Evolutionary conservation across 139 green algal genomes (phyloP).

Genomic region (Pycnococcus provasolii): DNA sequence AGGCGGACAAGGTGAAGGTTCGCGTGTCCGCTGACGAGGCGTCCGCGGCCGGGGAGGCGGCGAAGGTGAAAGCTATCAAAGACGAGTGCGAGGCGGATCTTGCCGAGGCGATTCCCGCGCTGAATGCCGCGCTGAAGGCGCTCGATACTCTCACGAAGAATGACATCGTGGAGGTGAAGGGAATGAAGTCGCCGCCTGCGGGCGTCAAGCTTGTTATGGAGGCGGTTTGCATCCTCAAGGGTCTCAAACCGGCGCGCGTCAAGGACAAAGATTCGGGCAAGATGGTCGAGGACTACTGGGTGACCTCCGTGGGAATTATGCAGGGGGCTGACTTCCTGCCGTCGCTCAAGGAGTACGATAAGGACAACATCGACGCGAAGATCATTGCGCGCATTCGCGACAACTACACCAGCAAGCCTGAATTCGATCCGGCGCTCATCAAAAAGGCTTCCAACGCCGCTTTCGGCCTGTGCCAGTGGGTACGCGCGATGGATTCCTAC

Average conservation of each 20-base stretch:
- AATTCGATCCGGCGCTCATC: slow-evolving; percentile 54
- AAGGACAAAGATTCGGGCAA: slow-evolving; percentile 53
- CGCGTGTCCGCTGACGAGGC: slow-evolving; percentile 28
- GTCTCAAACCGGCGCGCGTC: slow-evolving; percentile 50
- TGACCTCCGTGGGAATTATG: slow-evolving; percentile 38
- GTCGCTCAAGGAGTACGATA: slow-evolving; percentile 44
- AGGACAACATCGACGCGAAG: slow-evolving; percentile 43
- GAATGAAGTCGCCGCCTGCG: slow-evolving; percentile 34
- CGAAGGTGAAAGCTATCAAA: slow-evolving; percentile 26
- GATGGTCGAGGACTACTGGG: slow-evolving; percentile 77
- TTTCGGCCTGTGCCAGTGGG: slow-evolving; percentile 55
- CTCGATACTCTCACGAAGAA: slow-evolving; percentile 41
- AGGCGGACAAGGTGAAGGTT: slow-evolving; percentile 36
- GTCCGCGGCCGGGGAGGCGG: slow-evolving; percentile 18
- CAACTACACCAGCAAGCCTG: slow-evolving; percentile 46
- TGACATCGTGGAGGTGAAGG: slow-evolving; percentile 45
- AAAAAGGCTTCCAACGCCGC: slow-evolving; percentile 52
- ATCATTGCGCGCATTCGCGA: slow-evolving; percentile 52
- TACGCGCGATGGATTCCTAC: slow-evolving; percentile 47
- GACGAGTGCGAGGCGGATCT: slow-evolving; percentile 38
- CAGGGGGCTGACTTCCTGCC: slow-evolving; percentile 42
- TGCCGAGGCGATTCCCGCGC: slow-evolving; percentile 38
- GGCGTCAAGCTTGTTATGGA: slow-evolving; percentile 53
- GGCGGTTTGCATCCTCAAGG: slow-evolving; percentile 68
- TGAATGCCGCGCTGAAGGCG: slow-evolving; percentile 38